phyloP scores from a whole-genome alignment of 805 yeast genomes.

The Peterozyma xylosa region DNA sequence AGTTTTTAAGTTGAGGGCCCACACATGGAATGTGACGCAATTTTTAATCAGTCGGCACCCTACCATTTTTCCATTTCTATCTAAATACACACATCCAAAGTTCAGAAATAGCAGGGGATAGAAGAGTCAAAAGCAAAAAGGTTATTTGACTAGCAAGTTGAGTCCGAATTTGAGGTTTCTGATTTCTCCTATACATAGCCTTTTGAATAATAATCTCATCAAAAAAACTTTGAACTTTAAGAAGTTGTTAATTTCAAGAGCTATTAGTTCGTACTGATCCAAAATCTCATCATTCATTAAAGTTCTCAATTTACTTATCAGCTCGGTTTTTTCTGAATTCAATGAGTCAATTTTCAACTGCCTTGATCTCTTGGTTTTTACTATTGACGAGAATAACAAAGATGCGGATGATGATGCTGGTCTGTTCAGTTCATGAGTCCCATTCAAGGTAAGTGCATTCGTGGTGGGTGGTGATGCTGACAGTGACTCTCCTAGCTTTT shows the following conservation, averaged over 20 bases:
- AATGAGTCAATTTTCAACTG: conserved; percentile 4
- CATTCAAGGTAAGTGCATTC: not conserved
- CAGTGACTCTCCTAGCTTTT: not conserved
- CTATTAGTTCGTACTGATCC: conserved; percentile 50
- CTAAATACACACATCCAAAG: too few species aligned
- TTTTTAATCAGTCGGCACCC: too few species aligned
- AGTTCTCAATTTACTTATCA: conserved; percentile 31
- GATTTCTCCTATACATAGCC: conserved; percentile 22
- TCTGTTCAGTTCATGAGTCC: not conserved
- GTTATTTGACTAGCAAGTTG: conserved; percentile 1
- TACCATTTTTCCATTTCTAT: too few species aligned
- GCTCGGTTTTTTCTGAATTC: conserved; percentile 9
- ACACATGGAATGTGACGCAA: too few species aligned
- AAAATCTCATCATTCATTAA: conserved; percentile 29
- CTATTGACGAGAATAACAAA: conserved; percentile 5
- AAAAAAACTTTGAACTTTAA: conserved; percentile 41
- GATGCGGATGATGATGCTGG: conserved; percentile 1
- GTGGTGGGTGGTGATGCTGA: not conserved
- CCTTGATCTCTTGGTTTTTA: conserved; percentile 6
- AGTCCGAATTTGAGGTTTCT: conserved; percentile 16
- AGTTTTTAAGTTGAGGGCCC: too few species aligned
- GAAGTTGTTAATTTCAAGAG: conserved; percentile 55
- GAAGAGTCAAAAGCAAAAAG: too few species aligned
- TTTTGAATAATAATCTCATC: conserved; percentile 27
- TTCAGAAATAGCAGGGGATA: too few species aligned